Conservation (phyloP, 352 stramenopile genomes). For the Discostella stelligera region DNA sequence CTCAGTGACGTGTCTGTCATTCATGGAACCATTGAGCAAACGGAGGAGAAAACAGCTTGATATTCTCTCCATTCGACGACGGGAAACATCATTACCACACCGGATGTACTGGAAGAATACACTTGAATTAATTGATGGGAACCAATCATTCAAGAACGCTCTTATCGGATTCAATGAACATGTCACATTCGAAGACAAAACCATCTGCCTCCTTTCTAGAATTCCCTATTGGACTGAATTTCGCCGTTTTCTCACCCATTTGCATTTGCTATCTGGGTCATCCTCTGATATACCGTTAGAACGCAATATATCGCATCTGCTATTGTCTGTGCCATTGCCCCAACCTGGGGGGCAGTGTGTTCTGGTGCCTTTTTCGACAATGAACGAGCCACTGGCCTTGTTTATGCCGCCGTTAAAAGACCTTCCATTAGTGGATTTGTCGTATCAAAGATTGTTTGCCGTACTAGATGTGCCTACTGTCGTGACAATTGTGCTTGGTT, state of each 20-base stretch:
- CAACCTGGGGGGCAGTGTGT: slow-evolving; percentile 69
- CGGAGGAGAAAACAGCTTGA: slow-evolving; percentile 57
- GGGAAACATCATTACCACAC: slow-evolving; percentile 63
- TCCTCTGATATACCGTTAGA: slow-evolving; percentile 74
- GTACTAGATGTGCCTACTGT: slow-evolving; percentile 79
- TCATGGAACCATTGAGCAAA: slow-evolving; percentile 73
- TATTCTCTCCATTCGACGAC: slow-evolving; percentile 57
- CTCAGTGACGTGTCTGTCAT: slow-evolving; percentile 77
- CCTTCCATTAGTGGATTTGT: slow-evolving; percentile 76
- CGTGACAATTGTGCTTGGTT: slow-evolving; percentile 76
- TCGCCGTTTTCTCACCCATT: slow-evolving; percentile 74
- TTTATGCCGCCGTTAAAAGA: slow-evolving; percentile 74
- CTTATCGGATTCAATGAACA: slow-evolving; percentile 74
- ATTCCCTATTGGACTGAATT: slow-evolving; percentile 81
- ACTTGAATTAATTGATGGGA: background rate
- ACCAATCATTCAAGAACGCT: slow-evolving; percentile 28
- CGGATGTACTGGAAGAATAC: slow-evolving; percentile 27
- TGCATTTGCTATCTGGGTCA: slow-evolving; percentile 70
- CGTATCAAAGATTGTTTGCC: slow-evolving; percentile 67
- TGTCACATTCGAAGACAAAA: slow-evolving; percentile 81
- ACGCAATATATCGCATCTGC: slow-evolving; percentile 78
- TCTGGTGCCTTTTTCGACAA: slow-evolving; percentile 72
- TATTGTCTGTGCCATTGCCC: slow-evolving; percentile 72
- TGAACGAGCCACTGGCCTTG: slow-evolving; percentile 72
- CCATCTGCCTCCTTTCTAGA: slow-evolving; percentile 75